Evolutionary conservation across 306 rosid species (phyloP).

Genomic region (Quercus engelmannii): DNA sequence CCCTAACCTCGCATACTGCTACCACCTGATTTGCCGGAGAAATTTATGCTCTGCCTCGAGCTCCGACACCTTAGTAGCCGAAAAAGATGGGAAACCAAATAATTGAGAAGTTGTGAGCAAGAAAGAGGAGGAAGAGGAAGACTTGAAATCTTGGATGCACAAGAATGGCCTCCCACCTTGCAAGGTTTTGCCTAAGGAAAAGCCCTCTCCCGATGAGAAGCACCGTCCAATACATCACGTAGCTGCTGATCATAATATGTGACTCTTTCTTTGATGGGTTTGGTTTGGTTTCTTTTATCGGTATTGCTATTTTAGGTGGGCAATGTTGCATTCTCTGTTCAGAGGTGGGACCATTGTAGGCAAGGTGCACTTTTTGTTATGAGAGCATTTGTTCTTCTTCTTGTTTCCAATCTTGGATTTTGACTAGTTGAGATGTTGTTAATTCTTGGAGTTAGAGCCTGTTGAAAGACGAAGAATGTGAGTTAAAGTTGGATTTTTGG

Average conservation of each 20-base stretch:
- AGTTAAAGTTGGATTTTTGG: too few relatives aligned
- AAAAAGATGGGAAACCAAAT: slow-evolving; percentile 37
- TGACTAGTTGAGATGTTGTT: too few relatives aligned
- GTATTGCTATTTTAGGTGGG: too few relatives aligned
- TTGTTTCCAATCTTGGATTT: too few relatives aligned
- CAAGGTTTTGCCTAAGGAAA: slow-evolving; percentile 74
- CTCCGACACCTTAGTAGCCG: slow-evolving; percentile 61
- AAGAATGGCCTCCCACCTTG: slow-evolving; percentile 78
- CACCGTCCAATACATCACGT: slow-evolving; percentile 72
- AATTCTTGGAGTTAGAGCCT: too few relatives aligned
- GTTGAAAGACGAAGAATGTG: too few relatives aligned
- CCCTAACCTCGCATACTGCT: slow-evolving; percentile 1
- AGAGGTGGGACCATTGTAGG: too few relatives aligned
- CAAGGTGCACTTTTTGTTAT: too few relatives aligned
- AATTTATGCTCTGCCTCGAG: slow-evolving; percentile 49
- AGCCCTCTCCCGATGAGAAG: slow-evolving; percentile 46
- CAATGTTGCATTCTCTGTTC: too few relatives aligned
- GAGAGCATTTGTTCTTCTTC: too few relatives aligned
- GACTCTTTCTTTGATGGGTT: too few relatives aligned
- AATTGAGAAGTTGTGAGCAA: slow-evolving; percentile 31
- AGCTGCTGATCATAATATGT: slow-evolving; percentile 37
- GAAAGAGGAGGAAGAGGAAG: slow-evolving; percentile 46
- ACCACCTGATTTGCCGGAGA: slow-evolving; percentile 18
- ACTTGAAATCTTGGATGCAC: slow-evolving; percentile 91
- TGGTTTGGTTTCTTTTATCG: too few relatives aligned